Percentiles rank a stretch among this genome's conserved stretches.
Evolutionary conservation across 1,139 yeast species (phyloP).

Genomic region (Saccharomycopsis hybrid): DNA sequence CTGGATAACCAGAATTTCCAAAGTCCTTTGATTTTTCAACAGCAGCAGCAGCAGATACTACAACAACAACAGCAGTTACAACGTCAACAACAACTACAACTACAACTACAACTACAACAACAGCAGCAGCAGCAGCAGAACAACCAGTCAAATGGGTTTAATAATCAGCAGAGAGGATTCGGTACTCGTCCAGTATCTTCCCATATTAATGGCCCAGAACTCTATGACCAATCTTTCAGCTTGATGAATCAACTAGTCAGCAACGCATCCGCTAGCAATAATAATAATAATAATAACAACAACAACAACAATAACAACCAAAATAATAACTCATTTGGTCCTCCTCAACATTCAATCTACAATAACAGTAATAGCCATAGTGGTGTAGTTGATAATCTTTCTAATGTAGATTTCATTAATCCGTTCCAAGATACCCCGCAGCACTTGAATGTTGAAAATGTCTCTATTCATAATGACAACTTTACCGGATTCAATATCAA

Average conservation of each 20-base stretch:
- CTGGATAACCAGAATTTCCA: too few relatives aligned
- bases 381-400: not conserved
- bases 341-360: slow-evolving; percentile 10
- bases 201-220: too few relatives aligned
- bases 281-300: not conserved
- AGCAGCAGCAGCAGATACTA: too few relatives aligned
- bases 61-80: too few relatives aligned
- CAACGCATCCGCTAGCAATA: not conserved
- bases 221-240: not conserved
- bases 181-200: too few relatives aligned
- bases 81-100: too few relatives aligned
- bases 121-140: too few relatives aligned
- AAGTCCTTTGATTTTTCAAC: too few relatives aligned
- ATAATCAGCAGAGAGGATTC: too few relatives aligned
- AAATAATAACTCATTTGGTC: not conserved
- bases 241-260: not conserved
- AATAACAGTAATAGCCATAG: slow-evolving; percentile 9
- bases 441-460: not conserved
- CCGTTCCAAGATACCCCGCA: slow-evolving; percentile 7
- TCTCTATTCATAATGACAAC: not conserved
- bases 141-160: too few relatives aligned
- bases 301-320: not conserved
- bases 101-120: too few relatives aligned
- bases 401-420: slow-evolving; percentile 14
- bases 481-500: not conserved